These are phyloP conservation scores for Brettanomyces sp. DNA, from an alignment of 805 yeast genomes.

Conservation along the genomic window DNA sequence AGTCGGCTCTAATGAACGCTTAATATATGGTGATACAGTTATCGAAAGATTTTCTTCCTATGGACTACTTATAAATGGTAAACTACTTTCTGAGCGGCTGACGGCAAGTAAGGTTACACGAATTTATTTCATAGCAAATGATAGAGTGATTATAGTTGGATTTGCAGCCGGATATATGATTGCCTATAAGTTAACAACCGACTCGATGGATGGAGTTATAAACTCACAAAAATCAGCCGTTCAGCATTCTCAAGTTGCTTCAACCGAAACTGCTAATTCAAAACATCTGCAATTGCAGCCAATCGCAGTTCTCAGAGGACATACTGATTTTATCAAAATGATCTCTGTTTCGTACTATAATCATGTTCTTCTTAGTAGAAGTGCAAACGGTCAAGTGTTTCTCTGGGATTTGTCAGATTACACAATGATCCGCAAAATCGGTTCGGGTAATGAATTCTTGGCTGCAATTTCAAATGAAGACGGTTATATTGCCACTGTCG, in stretches of 20 bases:
- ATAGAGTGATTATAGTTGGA: constrained; percentile 37
- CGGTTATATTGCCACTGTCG: constrained; percentile 41
- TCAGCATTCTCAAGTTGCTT: background rate
- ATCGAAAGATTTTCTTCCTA: constrained; percentile 7
- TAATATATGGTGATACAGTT: constrained; percentile 3
- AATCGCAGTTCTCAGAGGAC: constrained; percentile 43
- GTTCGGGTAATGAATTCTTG: constrained; percentile 12
- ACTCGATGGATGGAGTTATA: constrained; percentile 28
- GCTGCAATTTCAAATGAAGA: constrained; percentile 43
- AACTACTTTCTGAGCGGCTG: constrained; percentile 31
- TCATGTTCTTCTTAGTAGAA: constrained; percentile 47
- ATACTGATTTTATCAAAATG: constrained; percentile 34
- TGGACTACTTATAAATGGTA: constrained; percentile 28
- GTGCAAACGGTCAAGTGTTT: constrained; percentile 42
- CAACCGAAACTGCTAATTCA: background rate
- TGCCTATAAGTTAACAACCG: constrained; percentile 18
- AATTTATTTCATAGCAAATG: constrained; percentile 31
- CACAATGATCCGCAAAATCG: constrained; percentile 35
- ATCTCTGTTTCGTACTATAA: constrained; percentile 42
- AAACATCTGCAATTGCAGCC: constrained; percentile 5
- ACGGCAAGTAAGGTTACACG: constrained; percentile 30
- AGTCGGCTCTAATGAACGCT: constrained; percentile 24
- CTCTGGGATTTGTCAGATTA: constrained; percentile 58
- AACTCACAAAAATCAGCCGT: constrained; percentile 23
- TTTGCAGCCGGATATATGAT: constrained; percentile 52